Evolutionary conservation across 345 rosid species (phyloP), one percentile per base, ranked within the genome.

Genomic region (Microcos paniculata): DNA sequence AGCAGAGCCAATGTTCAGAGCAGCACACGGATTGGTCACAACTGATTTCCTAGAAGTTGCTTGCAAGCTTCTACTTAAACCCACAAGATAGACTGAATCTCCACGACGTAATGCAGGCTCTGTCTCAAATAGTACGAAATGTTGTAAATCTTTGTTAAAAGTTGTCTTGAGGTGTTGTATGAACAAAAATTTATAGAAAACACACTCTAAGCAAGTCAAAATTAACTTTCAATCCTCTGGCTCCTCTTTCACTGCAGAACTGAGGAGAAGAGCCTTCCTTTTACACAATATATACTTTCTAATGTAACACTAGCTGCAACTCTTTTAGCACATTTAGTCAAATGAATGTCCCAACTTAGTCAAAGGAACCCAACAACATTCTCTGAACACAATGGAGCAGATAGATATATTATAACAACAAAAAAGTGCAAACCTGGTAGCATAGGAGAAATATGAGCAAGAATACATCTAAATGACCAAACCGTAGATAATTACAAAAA

Each of bases 41-140:
- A 89, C 80, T 59, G 98, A 95, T 85, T 91, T 92, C 83, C 98
- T 86, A 49, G 97, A 94, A 65, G 97, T 94, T 71, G 92, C 97
- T 82, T 90, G 97, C 19, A 92, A 93, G 81, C 89, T 94, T 82
- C 92, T 88, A 84, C 92, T 94, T 77, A 94, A 78, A 59, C 98
- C 97, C 71, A 94, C 94, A 77, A 94, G 97, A 85, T 83, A 88
- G 38, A 94, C 97, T 31, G 97, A 91, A 73, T 94, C 97, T 69
- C 98, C 98, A 76, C 97, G 97, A 63, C 85, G 85, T 62, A 94
- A 83, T 69, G 97, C 81, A 74, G 97, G 97, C 75, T 91, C 97
- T 94, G 87, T 78, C 74, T 71, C 82, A 81, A 67, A 75, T 76
- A 79, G 33, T 19, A 71, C 55, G 13, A 55, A 71, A 45, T 18